These are phyloP conservation scores for Colletotrichum paranaense DNA, from an alignment of 2,329 filamentous ascomycete species.

Conservation along the genomic window DNA sequence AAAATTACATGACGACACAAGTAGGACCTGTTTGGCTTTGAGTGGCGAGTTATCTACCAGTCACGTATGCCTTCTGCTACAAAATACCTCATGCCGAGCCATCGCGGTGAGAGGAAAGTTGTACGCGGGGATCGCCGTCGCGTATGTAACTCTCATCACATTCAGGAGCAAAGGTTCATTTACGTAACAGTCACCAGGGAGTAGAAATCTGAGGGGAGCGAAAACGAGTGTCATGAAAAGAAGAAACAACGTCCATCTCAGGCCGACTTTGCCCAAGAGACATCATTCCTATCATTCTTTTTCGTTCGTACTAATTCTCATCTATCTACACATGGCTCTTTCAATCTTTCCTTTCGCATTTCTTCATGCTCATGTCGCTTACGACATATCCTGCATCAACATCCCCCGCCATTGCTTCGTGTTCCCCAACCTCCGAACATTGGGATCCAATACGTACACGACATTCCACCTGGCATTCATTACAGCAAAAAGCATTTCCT, in stretches of 20 bases:
- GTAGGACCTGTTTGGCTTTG: too few species aligned
- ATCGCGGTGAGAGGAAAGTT: too few species aligned
- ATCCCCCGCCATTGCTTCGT: background rate
- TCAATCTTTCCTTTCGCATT: background rate
- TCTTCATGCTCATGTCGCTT: background rate
- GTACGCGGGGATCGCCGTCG: too few species aligned
- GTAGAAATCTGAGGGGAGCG: background rate
- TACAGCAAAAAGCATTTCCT: background rate
- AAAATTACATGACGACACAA: too few species aligned
- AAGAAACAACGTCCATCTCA: background rate
- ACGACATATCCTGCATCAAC: background rate
- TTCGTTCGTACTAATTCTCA: background rate
- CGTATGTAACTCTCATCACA: too few species aligned
- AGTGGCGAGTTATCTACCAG: too few species aligned
- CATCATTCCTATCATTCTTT: background rate
- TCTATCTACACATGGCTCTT: conserved; percentile 18
- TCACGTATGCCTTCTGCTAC: too few species aligned
- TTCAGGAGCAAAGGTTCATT: background rate
- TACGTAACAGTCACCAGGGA: background rate
- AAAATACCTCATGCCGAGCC: too few species aligned
- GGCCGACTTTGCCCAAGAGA: background rate
- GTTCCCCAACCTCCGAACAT: background rate
- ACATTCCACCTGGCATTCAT: background rate
- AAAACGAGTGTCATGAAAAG: background rate
- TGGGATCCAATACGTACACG: background rate